These are phyloP conservation scores for Sporothrix brunneoviolacea DNA, from an alignment of 2,329 filamentous ascomycete genomes.

Conservation along the genomic window DNA sequence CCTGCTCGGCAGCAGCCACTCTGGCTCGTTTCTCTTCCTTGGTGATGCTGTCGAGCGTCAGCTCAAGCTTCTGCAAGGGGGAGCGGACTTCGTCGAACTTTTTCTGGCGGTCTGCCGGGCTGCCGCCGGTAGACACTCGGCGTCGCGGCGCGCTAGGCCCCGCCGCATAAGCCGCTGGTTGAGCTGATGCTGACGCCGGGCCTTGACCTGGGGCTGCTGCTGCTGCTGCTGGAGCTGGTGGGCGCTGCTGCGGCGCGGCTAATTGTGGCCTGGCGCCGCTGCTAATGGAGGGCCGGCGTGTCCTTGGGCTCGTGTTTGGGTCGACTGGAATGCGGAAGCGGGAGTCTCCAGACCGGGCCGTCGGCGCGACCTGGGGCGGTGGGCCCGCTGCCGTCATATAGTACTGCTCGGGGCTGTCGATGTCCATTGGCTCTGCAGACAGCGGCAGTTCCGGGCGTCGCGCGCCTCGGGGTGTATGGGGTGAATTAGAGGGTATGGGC, in stretches of 20 bases:
- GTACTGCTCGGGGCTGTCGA: constrained; percentile 24
- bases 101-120: constrained; percentile 39
- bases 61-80: constrained; percentile 87
- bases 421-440: constrained; percentile 15
- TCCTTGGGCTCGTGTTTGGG: constrained; percentile 20
- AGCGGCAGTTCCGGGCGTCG: constrained; percentile 17
- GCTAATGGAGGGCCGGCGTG: constrained; percentile 17
- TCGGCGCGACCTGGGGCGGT: background rate
- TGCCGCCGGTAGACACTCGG: constrained; percentile 13
- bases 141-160: background rate
- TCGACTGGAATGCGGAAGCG: constrained; percentile 20
- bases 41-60: constrained; percentile 83
- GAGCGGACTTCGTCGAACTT: constrained; percentile 75
- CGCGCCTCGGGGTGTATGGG: constrained; percentile 9
- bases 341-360: background rate
- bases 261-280: constrained; percentile 9
- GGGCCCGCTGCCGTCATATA: constrained; percentile 23
- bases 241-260: constrained; percentile 15
- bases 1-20: constrained; percentile 73
- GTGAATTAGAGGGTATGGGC: background rate
- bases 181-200: background rate
- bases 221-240: constrained; percentile 17
- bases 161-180: background rate
- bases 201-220: constrained; percentile 11
- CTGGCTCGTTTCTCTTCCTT: constrained; percentile 91